These are phyloP conservation scores for Linum lewisii DNA, from an alignment of 345 rosid species.

Conservation along the genomic window DNA sequence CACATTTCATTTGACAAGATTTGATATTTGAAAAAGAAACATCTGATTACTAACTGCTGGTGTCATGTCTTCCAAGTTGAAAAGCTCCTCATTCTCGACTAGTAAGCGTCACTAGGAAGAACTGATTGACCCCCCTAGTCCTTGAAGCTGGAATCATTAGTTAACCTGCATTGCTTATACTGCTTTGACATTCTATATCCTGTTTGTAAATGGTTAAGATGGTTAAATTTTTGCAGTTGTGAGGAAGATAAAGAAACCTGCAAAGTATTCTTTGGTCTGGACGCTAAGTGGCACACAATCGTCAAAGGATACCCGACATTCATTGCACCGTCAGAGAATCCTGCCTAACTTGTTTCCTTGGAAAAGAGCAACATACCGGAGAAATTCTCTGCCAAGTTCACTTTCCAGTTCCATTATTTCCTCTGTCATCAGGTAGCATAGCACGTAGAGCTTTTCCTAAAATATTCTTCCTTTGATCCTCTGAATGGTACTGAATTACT, in stretches of 20 bases:
- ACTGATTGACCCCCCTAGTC: too few relatives aligned
- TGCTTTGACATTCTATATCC: neutral
- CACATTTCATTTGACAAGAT: slow-evolving; percentile 6
- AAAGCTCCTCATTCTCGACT: too few relatives aligned
- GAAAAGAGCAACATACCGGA: slow-evolving; percentile 75
- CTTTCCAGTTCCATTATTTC: slow-evolving; percentile 27
- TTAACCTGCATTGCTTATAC: too few relatives aligned
- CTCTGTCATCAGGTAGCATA: slow-evolving; percentile 49
- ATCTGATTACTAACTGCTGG: too few relatives aligned
- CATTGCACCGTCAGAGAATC: slow-evolving; percentile 35
- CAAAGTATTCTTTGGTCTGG: slow-evolving; percentile 74
- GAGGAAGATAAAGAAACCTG: slow-evolving; percentile 36
- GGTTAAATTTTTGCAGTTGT: slow-evolving; percentile 32
- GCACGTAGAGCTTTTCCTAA: slow-evolving; percentile 13
- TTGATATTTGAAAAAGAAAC: neutral
- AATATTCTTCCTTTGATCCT: slow-evolving; percentile 18
- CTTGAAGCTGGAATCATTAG: too few relatives aligned
- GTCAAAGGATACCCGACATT: slow-evolving; percentile 25
- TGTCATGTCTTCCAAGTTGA: too few relatives aligned
- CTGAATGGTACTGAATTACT: slow-evolving; percentile 14
- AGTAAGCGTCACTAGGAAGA: too few relatives aligned
- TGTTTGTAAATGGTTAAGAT: neutral
- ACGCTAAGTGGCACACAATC: slow-evolving; percentile 37
- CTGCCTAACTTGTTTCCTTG: slow-evolving; percentile 74
- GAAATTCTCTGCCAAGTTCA: slow-evolving; percentile 35